These are phyloP conservation scores for Didymosphaeria variabile DNA, from an alignment of 2,329 filamentous ascomycete species.

Conservation along the genomic window DNA sequence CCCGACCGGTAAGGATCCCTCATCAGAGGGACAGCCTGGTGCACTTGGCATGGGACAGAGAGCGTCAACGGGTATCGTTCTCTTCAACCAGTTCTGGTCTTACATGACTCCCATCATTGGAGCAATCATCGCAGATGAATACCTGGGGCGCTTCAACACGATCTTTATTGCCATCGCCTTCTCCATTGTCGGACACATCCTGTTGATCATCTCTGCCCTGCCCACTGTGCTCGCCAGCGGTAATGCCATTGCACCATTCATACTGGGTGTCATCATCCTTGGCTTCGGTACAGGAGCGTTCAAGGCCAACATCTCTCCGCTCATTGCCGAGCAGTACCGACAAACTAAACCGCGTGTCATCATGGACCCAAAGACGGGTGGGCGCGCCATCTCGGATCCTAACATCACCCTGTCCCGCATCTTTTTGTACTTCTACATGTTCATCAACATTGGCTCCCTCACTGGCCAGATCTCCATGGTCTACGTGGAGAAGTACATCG, in stretches of 20 bases:
- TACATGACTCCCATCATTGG: conserved; percentile 58
- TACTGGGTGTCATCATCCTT: conserved; percentile 60
- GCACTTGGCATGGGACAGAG: conserved; percentile 49
- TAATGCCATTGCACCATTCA: conserved; percentile 61
- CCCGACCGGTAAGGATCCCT: conserved; percentile 41
- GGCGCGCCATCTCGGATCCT: conserved; percentile 76
- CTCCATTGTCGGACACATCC: conserved; percentile 62
- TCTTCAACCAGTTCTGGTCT: conserved; percentile 53
- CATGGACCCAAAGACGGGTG: conserved; percentile 62
- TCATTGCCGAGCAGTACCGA: conserved; percentile 75
- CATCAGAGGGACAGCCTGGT: conserved; percentile 43
- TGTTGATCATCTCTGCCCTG: conserved; percentile 63
- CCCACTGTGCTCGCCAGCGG: conserved; percentile 57
- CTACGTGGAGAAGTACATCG: conserved; percentile 78
- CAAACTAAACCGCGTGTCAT: conserved; percentile 67
- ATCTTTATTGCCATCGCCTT: conserved; percentile 61
- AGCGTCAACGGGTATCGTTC: conserved; percentile 47
- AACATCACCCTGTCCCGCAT: conserved; percentile 73
- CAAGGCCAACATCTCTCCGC: conserved; percentile 63
- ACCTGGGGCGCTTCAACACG: conserved; percentile 70
- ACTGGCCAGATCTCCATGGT: conserved; percentile 72
- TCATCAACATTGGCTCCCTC: conserved; percentile 63
- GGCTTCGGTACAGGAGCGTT: conserved; percentile 59
- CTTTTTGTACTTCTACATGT: conserved; percentile 52
- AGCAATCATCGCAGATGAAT: conserved; percentile 66